Conservation (phyloP, 2,329 filamentous ascomycete genomes). For the Xylaria sp. region DNA sequence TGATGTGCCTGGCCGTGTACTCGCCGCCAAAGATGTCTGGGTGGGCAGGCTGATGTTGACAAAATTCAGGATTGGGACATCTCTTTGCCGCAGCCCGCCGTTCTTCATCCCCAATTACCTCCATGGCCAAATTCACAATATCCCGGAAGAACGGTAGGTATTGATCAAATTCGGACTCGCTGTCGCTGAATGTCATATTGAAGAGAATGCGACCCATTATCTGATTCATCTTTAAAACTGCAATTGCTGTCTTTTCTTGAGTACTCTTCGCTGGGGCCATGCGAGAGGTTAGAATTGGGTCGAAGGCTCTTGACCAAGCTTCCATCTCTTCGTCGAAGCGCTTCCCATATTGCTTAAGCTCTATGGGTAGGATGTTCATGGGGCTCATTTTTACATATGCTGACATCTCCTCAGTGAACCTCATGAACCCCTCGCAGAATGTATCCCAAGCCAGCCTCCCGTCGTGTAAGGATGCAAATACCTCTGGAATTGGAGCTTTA, state of each 20-base stretch:
- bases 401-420: conserved; percentile 68
- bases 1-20: conserved; percentile 63
- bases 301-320: conserved; percentile 67
- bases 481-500: conserved; percentile 55
- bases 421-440: conserved; percentile 66
- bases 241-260: conserved; percentile 69
- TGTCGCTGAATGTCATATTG: conserved; percentile 69
- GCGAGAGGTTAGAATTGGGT: conserved; percentile 63
- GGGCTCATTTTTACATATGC: conserved; percentile 59
- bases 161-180: conserved; percentile 67
- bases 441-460: conserved; percentile 68
- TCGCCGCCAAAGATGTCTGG: conserved; percentile 56
- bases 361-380: conserved; percentile 63
- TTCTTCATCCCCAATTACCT: conserved; percentile 70
- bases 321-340: conserved; percentile 63
- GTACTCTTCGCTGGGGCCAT: conserved; percentile 60
- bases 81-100: conserved; percentile 59
- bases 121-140: conserved; percentile 68
- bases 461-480: conserved; percentile 63
- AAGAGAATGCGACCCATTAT: conserved; percentile 68
- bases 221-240: conserved; percentile 71
- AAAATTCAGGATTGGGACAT: conserved; percentile 58
- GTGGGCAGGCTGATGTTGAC: conserved; percentile 55
- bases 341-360: conserved; percentile 60
- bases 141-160: conserved; percentile 63